Evolutionary conservation across 1,284 basidiomycete genomes (phyloP).

Genomic region (Naganishia albida): DNA sequence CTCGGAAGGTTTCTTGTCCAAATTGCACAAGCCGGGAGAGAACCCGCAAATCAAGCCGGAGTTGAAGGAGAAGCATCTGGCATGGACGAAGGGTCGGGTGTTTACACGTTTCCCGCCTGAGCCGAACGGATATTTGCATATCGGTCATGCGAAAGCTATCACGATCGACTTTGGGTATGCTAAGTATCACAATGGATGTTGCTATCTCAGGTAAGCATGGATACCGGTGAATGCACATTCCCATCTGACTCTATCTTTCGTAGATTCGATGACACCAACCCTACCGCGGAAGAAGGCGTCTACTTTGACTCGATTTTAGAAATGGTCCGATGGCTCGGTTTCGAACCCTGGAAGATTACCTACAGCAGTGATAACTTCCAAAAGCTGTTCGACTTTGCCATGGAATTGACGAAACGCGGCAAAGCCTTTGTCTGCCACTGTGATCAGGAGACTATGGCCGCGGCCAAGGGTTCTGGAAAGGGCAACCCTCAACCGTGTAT

Average conservation of each 20-base stretch:
- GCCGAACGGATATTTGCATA: slow-evolving; percentile 94
- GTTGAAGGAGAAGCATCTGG: slow-evolving; percentile 79
- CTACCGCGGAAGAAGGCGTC: slow-evolving; percentile 91
- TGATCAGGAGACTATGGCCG: slow-evolving; percentile 57
- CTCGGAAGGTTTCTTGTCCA: slow-evolving; percentile 90
- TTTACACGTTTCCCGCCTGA: slow-evolving; percentile 98
- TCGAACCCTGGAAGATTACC: slow-evolving; percentile 97
- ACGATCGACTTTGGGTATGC: slow-evolving; percentile 98
- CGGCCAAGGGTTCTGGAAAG: slow-evolving; percentile 66
- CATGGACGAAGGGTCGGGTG: slow-evolving; percentile 77
- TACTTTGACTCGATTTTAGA: slow-evolving; percentile 98
- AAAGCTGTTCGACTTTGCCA: slow-evolving; percentile 80
- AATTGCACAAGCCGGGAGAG: slow-evolving; percentile 89
- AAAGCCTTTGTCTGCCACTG: slow-evolving; percentile 97
- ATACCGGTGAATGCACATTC: neutral
- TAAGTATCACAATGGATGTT: slow-evolving; percentile 82
- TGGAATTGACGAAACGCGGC: slow-evolving; percentile 86
- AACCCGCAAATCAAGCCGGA: slow-evolving; percentile 83
- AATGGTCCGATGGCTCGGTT: slow-evolving; percentile 94
- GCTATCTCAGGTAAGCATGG: slow-evolving; percentile 69
- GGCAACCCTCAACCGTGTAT: slow-evolving; percentile 82
- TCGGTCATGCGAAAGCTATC: slow-evolving; percentile 97
- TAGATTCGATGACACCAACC: slow-evolving; percentile 95
- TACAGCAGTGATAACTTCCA: slow-evolving; percentile 99
- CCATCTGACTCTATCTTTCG: slow-evolving; percentile 2